Base-by-base conservation (phyloP, 2,329 filamentous ascomycete genomes). In the Cercospora zeina region DNA sequence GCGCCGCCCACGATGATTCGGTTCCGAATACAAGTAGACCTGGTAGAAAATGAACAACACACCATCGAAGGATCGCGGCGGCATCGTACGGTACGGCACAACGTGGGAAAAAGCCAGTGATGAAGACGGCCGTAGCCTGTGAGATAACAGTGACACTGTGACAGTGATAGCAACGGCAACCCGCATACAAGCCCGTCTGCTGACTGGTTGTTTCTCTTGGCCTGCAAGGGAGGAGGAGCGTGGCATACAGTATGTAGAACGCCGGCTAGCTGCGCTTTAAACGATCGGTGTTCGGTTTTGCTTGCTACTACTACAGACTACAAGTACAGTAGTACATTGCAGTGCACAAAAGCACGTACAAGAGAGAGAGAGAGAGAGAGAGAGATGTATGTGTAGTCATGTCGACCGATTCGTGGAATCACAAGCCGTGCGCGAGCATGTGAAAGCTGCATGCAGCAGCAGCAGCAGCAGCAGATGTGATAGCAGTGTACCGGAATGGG, bases 191-290 rank as follows among this genome's bases (percentile, higher is more conserved):
- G n/a, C n/a, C n/a, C 4, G n/a, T 47, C 42, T 47, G 42, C 42
- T 47, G 42, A 47, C 42, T 47, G 42, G 42, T 47, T 47, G 42
- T 27, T 47, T 47, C 13, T 10, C 42, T 47, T 47, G 42, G 42
- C 42, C 13, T 27, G 42, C 42, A 47, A 42, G 16, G 16, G 3
- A 47, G 16, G 3, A 47, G 13, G 21, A 45, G 42, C 42, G 42
- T 47, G 42, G 42, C 42, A 47, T 16, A 14, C 13, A 24, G 21
- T 3, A 27, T 6, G 24, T 3, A 6, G 3, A 6, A 24, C 21
- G 19, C 21, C 42, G 42, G 19, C 11, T 47, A 47, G 42, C 42
- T 47, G 42, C 42, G 42, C 42, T 24, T 47, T 47, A 47, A 47
- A n/a, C n/a, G n/a, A n/a, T n/a, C n/a, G n/a, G n/a, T n/a, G n/a